Conservation (phyloP, 1,284 basidiomycete genomes). For the Cutaneotrichosporon cyanovorans region DNA sequence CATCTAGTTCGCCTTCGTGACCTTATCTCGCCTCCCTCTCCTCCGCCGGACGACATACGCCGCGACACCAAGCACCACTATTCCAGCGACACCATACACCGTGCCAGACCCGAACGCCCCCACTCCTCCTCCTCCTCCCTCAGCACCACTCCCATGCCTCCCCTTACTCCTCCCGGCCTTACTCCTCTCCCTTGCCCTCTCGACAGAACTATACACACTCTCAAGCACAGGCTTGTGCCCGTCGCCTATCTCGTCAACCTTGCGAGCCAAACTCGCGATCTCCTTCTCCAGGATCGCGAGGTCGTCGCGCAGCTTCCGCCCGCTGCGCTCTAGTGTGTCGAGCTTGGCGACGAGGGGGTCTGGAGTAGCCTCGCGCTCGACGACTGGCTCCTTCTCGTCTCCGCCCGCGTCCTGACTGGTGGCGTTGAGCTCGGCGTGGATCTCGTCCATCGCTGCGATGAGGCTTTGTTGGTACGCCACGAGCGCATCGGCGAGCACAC, state of each 20-base stretch:
- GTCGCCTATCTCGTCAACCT: slow-evolving; percentile 6
- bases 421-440: too few species aligned
- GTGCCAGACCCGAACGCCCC: too few species aligned
- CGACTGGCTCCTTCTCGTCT: background rate
- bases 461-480: slow-evolving; percentile 44
- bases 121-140: too few species aligned
- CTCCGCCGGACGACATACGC: background rate
- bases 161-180: too few species aligned
- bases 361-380: background rate
- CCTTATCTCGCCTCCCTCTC: background rate
- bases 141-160: too few species aligned
- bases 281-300: slow-evolving; percentile 1
- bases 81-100: too few species aligned
- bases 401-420: too few species aligned
- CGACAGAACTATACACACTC: background rate
- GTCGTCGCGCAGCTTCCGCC: background rate
- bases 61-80: background rate
- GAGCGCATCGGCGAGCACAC: slow-evolving; percentile 39
- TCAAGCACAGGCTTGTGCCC: slow-evolving; percentile 2
- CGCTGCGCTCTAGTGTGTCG: background rate
- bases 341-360: background rate
- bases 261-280: background rate
- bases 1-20: too few species aligned
- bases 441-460: slow-evolving; percentile 29
- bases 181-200: too few species aligned